Evolutionary conservation across 2,329 filamentous ascomycete genomes (phyloP).

Genomic region (Aspergillus sojae): DNA sequence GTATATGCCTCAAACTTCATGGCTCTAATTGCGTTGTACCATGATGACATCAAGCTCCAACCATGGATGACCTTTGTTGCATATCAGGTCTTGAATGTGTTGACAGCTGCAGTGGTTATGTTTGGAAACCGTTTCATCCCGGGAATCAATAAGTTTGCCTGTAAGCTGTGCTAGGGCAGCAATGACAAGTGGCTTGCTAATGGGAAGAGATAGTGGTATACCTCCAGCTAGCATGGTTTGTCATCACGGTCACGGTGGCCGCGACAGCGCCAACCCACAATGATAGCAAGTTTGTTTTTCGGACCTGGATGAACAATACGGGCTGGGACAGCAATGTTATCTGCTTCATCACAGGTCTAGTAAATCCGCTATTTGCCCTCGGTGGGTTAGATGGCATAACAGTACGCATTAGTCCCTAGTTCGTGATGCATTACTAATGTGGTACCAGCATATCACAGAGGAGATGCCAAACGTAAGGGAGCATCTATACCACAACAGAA

Average conservation of each 20-base stretch:
- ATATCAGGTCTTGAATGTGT: constrained; percentile 43
- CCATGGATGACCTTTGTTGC: constrained; percentile 54
- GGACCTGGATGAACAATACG: constrained; percentile 56
- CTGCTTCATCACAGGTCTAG: constrained; percentile 54
- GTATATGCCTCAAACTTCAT: constrained; percentile 48
- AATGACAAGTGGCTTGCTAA: neutral
- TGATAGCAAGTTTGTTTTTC: constrained; percentile 53
- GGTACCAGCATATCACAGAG: constrained; percentile 50
- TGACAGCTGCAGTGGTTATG: constrained; percentile 50
- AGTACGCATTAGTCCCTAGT: constrained; percentile 14
- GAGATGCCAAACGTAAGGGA: constrained; percentile 54
- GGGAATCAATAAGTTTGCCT: constrained; percentile 48
- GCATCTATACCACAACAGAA: too few species aligned
- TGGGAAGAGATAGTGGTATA: constrained; percentile 40
- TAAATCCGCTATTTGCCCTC: constrained; percentile 53
- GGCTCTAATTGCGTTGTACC: constrained; percentile 48
- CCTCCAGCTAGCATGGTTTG: constrained; percentile 52
- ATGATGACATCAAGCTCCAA: constrained; percentile 43
- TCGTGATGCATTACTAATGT: neutral
- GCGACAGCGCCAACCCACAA: constrained; percentile 52
- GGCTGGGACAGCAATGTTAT: constrained; percentile 55
- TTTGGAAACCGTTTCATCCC: constrained; percentile 53
- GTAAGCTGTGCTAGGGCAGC: constrained; percentile 19
- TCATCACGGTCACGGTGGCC: constrained; percentile 52
- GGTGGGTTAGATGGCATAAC: constrained; percentile 53